A percentile compares a stretch with the other conserved stretches of the same genome.
These are phyloP conservation scores for Ganoderma sinense DNA, from an alignment of 1,284 basidiomycete genomes.

Conservation along the genomic window DNA sequence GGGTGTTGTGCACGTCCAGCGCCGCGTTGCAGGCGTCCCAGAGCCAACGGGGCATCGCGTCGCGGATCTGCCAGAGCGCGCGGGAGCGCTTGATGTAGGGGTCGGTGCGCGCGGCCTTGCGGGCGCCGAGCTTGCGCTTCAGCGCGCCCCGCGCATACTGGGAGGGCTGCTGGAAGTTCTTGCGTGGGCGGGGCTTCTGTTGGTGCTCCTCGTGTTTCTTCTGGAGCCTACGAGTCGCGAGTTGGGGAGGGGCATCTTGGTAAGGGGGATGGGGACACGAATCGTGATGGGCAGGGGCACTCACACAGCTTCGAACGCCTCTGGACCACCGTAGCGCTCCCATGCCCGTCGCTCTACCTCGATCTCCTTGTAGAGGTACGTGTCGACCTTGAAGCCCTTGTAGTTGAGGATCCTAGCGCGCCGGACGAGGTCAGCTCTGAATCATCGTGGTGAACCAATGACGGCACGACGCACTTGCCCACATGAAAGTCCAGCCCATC, in stretches of 20 bases:
- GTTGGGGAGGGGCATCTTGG: neutral
- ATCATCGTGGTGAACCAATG: neutral
- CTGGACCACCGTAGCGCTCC: constrained; percentile 17
- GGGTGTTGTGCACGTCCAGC: constrained; percentile 5
- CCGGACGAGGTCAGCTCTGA: neutral
- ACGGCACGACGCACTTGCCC: neutral
- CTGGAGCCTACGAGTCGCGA: neutral
- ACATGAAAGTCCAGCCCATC: constrained; percentile 4
- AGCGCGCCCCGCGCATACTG: constrained; percentile 7
- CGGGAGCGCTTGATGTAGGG: constrained; percentile 13
- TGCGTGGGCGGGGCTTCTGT: constrained; percentile 7
- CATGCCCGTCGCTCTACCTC: constrained; percentile 15
- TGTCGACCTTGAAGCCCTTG: neutral
- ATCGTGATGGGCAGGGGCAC: neutral
- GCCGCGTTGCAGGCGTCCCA: constrained; percentile 12
- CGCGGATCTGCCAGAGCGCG: constrained; percentile 10
- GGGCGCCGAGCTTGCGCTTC: constrained; percentile 5
- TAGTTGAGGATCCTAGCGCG: neutral
- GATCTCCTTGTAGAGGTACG: constrained; percentile 7
- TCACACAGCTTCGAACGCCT: constrained; percentile 14
- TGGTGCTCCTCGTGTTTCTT: constrained; percentile 12
- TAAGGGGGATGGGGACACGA: neutral
- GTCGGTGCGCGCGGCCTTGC: constrained; percentile 4
- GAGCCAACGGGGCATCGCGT: constrained; percentile 13
- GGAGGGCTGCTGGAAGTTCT: constrained; percentile 5